These are phyloP conservation scores for Cymbopogon flexuosus DNA, from an alignment of 202 grass and related monocot species.

Conservation along the genomic window DNA sequence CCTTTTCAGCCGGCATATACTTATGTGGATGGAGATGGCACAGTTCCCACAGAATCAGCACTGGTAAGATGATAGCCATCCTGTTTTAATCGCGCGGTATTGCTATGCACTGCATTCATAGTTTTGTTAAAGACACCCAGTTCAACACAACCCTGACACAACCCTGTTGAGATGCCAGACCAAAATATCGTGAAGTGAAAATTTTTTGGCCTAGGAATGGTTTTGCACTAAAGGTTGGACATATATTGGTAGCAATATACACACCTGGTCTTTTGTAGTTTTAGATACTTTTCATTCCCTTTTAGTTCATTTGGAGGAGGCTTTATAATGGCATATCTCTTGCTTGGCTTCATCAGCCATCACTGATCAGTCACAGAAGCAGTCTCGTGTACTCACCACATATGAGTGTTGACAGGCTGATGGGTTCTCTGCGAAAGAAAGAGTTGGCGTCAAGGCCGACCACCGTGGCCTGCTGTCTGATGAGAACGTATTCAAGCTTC, in stretches of 20 bases:
- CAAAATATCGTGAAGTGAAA: not conserved
- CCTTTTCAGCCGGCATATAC: slow-evolving; percentile 71
- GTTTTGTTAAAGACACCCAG: not conserved
- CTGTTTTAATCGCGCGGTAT: not conserved
- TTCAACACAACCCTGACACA: not conserved
- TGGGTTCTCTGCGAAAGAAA: slow-evolving; percentile 64
- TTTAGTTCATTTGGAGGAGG: not conserved
- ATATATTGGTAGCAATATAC: not conserved
- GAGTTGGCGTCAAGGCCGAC: slow-evolving; percentile 53
- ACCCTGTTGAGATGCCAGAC: not conserved
- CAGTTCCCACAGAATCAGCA: slow-evolving; percentile 76
- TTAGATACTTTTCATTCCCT: not conserved
- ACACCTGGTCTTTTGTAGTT: not conserved
- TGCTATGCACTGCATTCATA: not conserved
- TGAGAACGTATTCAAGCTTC: slow-evolving; percentile 55
- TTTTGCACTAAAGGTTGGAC: not conserved
- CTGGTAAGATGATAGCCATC: slow-evolving; percentile 50
- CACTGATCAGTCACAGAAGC: slow-evolving; percentile 1
- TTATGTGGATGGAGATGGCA: slow-evolving; percentile 90
- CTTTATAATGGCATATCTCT: not conserved
- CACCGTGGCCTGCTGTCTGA: slow-evolving; percentile 67
- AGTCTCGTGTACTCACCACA: not conserved
- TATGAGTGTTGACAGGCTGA: slow-evolving; percentile 55
- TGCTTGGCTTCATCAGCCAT: not conserved
- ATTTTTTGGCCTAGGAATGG: not conserved